Conservation (phyloP, 805 yeast species). For the Metschnikowia dekortorum region DNA sequence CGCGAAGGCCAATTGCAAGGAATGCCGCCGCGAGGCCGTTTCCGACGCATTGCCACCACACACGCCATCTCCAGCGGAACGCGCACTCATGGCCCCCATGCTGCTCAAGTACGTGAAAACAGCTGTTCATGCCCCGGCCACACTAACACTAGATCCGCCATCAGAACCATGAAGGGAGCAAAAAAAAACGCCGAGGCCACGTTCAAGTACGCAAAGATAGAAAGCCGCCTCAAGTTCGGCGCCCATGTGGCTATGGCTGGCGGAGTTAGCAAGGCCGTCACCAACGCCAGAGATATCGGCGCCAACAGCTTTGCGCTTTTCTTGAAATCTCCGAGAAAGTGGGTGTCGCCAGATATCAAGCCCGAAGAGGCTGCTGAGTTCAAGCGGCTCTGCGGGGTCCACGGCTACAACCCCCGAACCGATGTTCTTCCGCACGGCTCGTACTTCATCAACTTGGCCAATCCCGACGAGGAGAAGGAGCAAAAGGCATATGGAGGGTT, state of each 20-base stretch:
- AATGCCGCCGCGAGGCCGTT: too few relatives aligned
- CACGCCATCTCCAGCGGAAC: neutral
- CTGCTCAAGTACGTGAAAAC: neutral
- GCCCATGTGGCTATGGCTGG: slow-evolving; percentile 87
- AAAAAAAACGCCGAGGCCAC: slow-evolving; percentile 9
- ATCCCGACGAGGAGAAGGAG: slow-evolving; percentile 79
- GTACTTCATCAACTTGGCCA: slow-evolving; percentile 87
- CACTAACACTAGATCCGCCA: neutral
- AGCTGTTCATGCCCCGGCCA: neutral
- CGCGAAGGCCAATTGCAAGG: too few relatives aligned
- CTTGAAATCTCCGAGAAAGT: slow-evolving; percentile 82
- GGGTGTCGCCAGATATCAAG: slow-evolving; percentile 79
- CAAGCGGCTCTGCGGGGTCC: slow-evolving; percentile 53
- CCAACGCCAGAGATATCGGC: slow-evolving; percentile 51
- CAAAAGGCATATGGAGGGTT: slow-evolving; percentile 72
- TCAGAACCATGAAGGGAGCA: slow-evolving; percentile 7
- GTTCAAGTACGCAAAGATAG: slow-evolving; percentile 34
- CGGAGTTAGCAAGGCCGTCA: slow-evolving; percentile 69
- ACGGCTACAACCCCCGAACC: slow-evolving; percentile 65
- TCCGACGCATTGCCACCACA: too few relatives aligned
- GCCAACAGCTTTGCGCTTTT: slow-evolving; percentile 89
- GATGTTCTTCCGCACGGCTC: slow-evolving; percentile 94
- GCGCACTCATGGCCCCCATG: neutral
- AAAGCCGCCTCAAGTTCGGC: slow-evolving; percentile 61
- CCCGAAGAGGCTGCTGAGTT: slow-evolving; percentile 66